Percentiles rank a stretch among this genome's conserved stretches.
Conservation (phyloP, 768 basidiomycete genomes). For the Russula abietina region DNA sequence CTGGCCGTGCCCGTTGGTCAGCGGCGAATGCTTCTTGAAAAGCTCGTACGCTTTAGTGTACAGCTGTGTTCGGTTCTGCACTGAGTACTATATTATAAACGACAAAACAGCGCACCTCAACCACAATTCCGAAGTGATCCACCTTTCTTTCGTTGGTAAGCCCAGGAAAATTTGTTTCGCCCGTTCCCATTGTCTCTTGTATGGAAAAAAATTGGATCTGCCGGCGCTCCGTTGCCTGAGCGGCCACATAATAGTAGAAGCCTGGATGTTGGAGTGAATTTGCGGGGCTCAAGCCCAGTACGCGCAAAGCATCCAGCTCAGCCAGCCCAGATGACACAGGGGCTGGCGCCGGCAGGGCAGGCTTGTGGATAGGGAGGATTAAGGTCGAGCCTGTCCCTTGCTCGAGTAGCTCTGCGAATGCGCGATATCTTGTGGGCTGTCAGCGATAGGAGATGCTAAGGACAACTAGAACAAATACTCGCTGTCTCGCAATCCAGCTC, state of each 20-base stretch:
- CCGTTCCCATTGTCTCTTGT: constrained; percentile 48
- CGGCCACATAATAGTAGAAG: constrained; percentile 88
- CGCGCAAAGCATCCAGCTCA: constrained; percentile 55
- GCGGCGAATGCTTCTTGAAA: constrained; percentile 69
- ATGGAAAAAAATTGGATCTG: constrained; percentile 59
- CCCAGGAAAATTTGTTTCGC: constrained; percentile 50
- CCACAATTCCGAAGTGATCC: constrained; percentile 73
- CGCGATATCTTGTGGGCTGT: constrained; percentile 58
- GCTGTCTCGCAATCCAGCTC: constrained; percentile 96
- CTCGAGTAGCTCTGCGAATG: constrained; percentile 87
- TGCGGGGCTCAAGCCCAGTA: constrained; percentile 69
- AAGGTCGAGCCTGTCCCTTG: constrained; percentile 64
- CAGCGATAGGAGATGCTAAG: neutral
- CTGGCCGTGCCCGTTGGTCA: constrained; percentile 43
- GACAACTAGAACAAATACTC: constrained; percentile 30
- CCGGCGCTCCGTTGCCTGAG: constrained; percentile 74
- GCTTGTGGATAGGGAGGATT: constrained; percentile 53
- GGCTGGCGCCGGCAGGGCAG: constrained; percentile 32
- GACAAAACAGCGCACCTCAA: constrained; percentile 54
- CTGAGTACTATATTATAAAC: neutral
- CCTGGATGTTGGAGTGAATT: constrained; percentile 87
- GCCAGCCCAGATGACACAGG: constrained; percentile 32
- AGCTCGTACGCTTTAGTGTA: constrained; percentile 93
- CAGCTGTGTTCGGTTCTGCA: constrained; percentile 42
- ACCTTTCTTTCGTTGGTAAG: constrained; percentile 89